Percentiles rank a stretch among this genome's conserved stretches.
Conservation (phyloP, 345 rosid species). For the Crucihimalaya himalaica region DNA sequence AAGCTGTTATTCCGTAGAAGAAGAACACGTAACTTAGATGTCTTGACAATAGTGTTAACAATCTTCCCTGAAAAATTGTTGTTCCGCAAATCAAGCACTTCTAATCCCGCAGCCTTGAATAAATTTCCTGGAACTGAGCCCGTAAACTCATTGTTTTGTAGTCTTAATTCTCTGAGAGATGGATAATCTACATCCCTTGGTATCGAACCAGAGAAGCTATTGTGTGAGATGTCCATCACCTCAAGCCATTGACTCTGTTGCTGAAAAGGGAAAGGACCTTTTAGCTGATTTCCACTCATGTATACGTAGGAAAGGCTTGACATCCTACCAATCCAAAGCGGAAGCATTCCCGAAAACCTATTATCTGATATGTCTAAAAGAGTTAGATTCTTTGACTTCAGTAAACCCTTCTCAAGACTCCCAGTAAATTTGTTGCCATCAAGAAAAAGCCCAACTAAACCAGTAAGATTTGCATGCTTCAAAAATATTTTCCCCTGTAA, state of each 20-base stretch:
- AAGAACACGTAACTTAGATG: slow-evolving; percentile 56
- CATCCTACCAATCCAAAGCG: slow-evolving; percentile 18
- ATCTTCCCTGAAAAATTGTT: slow-evolving; percentile 54
- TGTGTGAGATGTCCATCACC: slow-evolving; percentile 60
- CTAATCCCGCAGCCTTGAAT: slow-evolving; percentile 50
- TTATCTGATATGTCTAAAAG: slow-evolving; percentile 30
- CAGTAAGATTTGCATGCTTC: slow-evolving; percentile 23
- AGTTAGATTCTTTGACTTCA: slow-evolving; percentile 2
- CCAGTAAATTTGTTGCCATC: slow-evolving; percentile 29
- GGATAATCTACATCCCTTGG: slow-evolving; percentile 63
- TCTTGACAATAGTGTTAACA: slow-evolving; percentile 51
- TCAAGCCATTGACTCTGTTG: slow-evolving; percentile 53
- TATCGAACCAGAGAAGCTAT: slow-evolving; percentile 54
- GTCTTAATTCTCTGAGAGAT: neutral
- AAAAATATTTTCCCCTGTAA: slow-evolving; percentile 17
- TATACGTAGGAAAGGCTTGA: neutral
- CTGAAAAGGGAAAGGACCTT: slow-evolving; percentile 51
- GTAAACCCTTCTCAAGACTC: slow-evolving; percentile 2
- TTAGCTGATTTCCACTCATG: slow-evolving; percentile 23
- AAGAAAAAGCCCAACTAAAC: slow-evolving; percentile 6
- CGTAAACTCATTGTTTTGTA: slow-evolving; percentile 43
- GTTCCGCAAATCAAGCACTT: slow-evolving; percentile 56
- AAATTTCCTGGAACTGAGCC: slow-evolving; percentile 44
- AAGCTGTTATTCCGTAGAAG: slow-evolving; percentile 64
- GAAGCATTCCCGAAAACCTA: neutral